Evolutionary conservation across 352 stramenopile species (phyloP), one percentile per base, ranked within the genome.

Genomic region (Blastocystis sp.): DNA sequence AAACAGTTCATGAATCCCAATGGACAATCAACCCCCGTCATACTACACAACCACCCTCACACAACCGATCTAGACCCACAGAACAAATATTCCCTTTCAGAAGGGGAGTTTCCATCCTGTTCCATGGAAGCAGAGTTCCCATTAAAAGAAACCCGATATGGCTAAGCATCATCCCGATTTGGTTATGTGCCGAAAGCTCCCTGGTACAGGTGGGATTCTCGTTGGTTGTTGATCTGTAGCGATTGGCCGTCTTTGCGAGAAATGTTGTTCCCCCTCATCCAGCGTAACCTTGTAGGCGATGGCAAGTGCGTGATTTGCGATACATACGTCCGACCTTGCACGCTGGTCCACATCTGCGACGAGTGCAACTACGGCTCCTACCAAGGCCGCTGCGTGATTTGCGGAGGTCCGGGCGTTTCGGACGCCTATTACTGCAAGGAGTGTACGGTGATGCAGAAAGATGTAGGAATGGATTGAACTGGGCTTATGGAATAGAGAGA

Each of bases 371-470:
- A 99, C 92, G 97, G 97, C 59, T 97, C 92, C 70, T 98, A 97
- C 91, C 91, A 96, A 88, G 93, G 78, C 53, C 92, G 95, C 43
- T 99, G 97, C 90, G 95, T 99, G 34, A 98, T 99, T 79, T 99
- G 97, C 90, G 96, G 96, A 60, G 96, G 95, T 7, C 91, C 93
- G 0, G 97, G 96, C 70, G 97, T 99, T 71, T 98, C 95, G 28
- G 96, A 99, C 92, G 97, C 96, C 21, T 99, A 98, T 90, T 99
- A 99, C 91, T 99, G 97, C 91, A 93, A 95, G 88, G 96, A 99
- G 89, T 99, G 97, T 91, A 97, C 95, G 60, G 94, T 98, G 89
- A 91, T 97, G 80, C 96, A 97, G 89, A 97, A 97, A 84, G 93
- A 97, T 89, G 86, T 90, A 90, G 19, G 77, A 7, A 21, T 71